Percentiles rank a stretch among this genome's conserved stretches.
phyloP scores from a whole-genome alignment of 208 protist species.

The Leishmania aethiopica region DNA sequence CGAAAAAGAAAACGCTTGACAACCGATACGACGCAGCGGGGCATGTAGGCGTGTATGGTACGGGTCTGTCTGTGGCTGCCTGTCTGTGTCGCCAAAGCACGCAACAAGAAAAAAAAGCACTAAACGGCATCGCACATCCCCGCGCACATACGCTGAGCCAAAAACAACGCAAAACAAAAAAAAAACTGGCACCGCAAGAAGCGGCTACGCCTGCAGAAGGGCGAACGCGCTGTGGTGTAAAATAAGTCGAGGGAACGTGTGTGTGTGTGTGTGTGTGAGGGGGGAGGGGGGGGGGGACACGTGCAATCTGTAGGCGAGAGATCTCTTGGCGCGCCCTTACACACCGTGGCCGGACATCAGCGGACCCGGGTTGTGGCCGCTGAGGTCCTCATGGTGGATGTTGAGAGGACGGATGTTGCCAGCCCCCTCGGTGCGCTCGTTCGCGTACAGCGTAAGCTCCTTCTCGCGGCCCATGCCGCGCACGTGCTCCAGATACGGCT shows the following conservation, averaged over 20 bases:
- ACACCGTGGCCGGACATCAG: slow-evolving; percentile 36
- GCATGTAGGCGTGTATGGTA: background rate
- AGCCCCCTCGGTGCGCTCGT: slow-evolving; percentile 45
- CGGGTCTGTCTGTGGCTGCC: background rate
- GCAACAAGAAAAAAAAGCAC: background rate
- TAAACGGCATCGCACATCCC: background rate
- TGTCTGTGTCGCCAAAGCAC: background rate
- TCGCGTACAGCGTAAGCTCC: slow-evolving; percentile 52
- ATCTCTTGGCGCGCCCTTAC: background rate
- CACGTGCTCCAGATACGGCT: slow-evolving; percentile 82
- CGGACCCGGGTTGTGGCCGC: slow-evolving; percentile 64
- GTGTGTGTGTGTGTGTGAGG: background rate
- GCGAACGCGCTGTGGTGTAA: background rate
- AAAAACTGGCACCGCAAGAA: background rate
- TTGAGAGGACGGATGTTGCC: slow-evolving; percentile 62
- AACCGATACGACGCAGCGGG: background rate
- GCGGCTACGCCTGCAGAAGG: background rate
- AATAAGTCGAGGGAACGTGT: background rate
- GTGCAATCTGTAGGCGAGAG: background rate
- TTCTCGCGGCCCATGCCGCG: slow-evolving; percentile 75
- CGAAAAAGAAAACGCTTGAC: background rate
- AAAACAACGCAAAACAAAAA: too few species aligned
- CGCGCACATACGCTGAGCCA: background rate
- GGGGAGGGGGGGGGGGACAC: background rate
- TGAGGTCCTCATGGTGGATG: slow-evolving; percentile 59